A percentile compares a stretch with the other conserved stretches of the same genome.
These are phyloP conservation scores for Fusarium subglutinans DNA, from an alignment of 2,329 filamentous ascomycete genomes.

Conservation along the genomic window DNA sequence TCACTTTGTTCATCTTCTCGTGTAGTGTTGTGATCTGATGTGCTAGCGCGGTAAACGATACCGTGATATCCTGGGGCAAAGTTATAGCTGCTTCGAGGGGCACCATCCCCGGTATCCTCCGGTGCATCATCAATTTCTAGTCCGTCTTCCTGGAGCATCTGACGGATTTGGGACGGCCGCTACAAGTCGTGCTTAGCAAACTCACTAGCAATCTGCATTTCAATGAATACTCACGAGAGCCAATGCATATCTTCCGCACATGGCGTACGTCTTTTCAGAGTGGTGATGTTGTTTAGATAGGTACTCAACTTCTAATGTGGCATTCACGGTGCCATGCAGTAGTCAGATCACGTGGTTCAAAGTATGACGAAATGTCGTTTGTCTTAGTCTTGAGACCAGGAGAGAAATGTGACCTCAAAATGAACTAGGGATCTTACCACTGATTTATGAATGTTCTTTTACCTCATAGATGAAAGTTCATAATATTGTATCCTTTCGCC, in stretches of 20 bases:
- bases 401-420: not conserved
- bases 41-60: conserved; percentile 83
- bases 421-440: not conserved
- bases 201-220: not conserved
- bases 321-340: not conserved
- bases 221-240: conserved; percentile 42
- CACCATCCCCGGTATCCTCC: conserved; percentile 69
- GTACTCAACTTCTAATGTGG: not conserved
- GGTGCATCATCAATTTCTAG: conserved; percentile 79
- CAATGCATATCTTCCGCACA: conserved; percentile 52
- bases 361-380: conserved; percentile 1
- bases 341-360: conserved; percentile 8
- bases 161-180: conserved; percentile 80
- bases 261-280: conserved; percentile 11
- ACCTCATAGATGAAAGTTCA: not conserved
- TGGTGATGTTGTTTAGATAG: not conserved
- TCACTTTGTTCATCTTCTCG: conserved; percentile 36
- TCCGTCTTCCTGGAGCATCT: conserved; percentile 75
- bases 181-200: conserved; percentile 48
- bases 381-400: not conserved
- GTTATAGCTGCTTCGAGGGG: conserved; percentile 82
- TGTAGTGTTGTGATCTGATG: conserved; percentile 67
- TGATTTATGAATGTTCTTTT: not conserved
- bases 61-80: conserved; percentile 90
- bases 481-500: not conserved